These are phyloP conservation scores for Dendrobium huoshanense DNA, from an alignment of 106 monocot genomes.

Conservation along the genomic window DNA sequence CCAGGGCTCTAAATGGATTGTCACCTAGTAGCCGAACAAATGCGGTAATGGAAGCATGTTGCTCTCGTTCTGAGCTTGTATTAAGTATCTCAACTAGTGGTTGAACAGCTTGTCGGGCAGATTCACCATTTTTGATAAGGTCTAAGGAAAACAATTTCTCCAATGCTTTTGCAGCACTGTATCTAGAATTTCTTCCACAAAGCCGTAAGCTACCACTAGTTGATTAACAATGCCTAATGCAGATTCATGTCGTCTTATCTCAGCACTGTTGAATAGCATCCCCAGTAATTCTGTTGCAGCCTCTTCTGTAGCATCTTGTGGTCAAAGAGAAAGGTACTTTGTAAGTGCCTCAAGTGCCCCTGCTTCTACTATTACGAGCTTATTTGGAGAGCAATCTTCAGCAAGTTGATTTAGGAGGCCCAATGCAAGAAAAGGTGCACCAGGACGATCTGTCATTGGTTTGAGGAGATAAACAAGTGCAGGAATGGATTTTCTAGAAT, in stretches of 20 bases:
- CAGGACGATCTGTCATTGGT: conserved; percentile 95
- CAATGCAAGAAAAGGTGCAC: conserved; percentile 90
- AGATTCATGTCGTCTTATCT: conserved; percentile 81
- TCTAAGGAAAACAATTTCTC: conserved; percentile 91
- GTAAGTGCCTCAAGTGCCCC: conserved; percentile 81
- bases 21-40: conserved; percentile 75
- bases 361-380: conserved; percentile 85
- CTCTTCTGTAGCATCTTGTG: conserved; percentile 93
- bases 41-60: conserved; percentile 91
- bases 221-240: conserved; percentile 78
- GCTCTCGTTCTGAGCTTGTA: conserved; percentile 83
- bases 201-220: conserved; percentile 82
- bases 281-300: conserved; percentile 82
- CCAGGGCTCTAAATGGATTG: conserved; percentile 64
- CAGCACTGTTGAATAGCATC: conserved; percentile 78
- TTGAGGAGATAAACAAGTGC: conserved; percentile 90
- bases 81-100: conserved; percentile 90
- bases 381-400: conserved; percentile 68
- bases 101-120: conserved; percentile 76
- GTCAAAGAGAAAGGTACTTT: conserved; percentile 91
- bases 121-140: conserved; percentile 76
- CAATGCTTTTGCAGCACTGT: conserved; percentile 93
- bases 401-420: conserved; percentile 76
- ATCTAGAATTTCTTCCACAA: conserved; percentile 89
- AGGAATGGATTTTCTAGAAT: conserved; percentile 85